Evolutionary conservation across 148 eudicot species (phyloP).

Genomic region (Amaranthus cruentus): DNA sequence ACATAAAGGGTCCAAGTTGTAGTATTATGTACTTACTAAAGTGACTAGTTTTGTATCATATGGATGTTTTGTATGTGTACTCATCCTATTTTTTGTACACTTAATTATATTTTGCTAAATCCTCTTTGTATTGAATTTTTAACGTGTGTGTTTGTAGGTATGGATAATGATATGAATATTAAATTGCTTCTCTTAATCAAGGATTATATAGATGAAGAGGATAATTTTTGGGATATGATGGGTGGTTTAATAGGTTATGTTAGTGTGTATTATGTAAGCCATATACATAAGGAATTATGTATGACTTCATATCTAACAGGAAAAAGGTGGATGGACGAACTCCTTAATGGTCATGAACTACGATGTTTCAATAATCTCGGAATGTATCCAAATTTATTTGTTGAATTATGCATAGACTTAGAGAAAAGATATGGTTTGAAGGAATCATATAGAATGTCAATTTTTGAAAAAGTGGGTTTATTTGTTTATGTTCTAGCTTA

Average conservation of each 20-base stretch:
- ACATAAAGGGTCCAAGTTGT: too few species aligned
- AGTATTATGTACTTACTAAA: too few species aligned
- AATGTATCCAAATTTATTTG: slow-evolving; percentile 3
- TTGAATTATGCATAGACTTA: not conserved
- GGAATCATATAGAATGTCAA: not conserved
- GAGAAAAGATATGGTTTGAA: slow-evolving; percentile 7
- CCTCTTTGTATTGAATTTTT: too few species aligned
- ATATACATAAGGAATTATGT: not conserved
- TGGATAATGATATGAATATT: not conserved
- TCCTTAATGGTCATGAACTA: slow-evolving; percentile 1
- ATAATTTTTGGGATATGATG: slow-evolving; percentile 8
- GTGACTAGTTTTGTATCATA: too few species aligned
- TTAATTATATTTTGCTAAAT: too few species aligned
- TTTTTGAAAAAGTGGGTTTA: not conserved
- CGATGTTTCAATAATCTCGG: not conserved
- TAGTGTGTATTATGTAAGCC: not conserved
- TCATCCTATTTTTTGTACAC: too few species aligned
- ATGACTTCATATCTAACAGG: slow-evolving; percentile 4
- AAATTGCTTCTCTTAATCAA: not conserved
- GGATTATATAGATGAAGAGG: not conserved
- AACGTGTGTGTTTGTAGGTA: not conserved
- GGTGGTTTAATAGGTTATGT: not conserved
- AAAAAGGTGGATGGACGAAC: slow-evolving; percentile 6
- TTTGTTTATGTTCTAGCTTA: slow-evolving; percentile 12
- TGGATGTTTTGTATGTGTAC: too few species aligned